These are phyloP conservation scores for Ophiobolus disseminans DNA, from an alignment of 2,329 filamentous ascomycete species.

Conservation along the genomic window DNA sequence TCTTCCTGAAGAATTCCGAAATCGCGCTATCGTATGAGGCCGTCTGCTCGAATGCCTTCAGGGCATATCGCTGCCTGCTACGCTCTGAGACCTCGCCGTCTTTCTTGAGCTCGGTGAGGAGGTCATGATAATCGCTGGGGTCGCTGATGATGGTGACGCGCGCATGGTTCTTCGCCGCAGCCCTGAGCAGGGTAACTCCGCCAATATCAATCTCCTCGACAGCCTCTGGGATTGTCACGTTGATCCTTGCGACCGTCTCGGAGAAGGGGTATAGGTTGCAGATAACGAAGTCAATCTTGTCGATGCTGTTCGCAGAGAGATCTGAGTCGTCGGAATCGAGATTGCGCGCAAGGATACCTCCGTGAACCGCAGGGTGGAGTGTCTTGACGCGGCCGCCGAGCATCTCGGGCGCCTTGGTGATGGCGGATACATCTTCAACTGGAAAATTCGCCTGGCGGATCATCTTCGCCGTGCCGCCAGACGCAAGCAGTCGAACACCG, in stretches of 20 bases:
- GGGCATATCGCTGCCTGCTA: conserved; percentile 85
- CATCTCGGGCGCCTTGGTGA: conserved; percentile 95
- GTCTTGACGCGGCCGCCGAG: conserved; percentile 92
- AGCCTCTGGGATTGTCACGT: conserved; percentile 94
- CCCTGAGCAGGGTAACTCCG: conserved; percentile 93
- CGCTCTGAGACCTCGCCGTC: conserved; percentile 83
- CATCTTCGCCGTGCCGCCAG: conserved; percentile 93
- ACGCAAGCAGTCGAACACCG: conserved; percentile 73
- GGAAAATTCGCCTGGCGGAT: conserved; percentile 95
- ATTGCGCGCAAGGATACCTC: conserved; percentile 90
- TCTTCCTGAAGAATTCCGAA: conserved; percentile 95
- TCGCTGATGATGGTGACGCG: conserved; percentile 96
- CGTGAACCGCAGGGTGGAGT: conserved; percentile 85
- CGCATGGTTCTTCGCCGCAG: conserved; percentile 96
- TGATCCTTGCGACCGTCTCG: conserved; percentile 95
- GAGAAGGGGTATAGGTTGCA: conserved; percentile 99
- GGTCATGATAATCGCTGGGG: conserved; percentile 90
- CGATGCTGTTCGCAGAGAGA: conserved; percentile 62
- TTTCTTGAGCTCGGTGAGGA: conserved; percentile 88
- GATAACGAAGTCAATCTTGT: conserved; percentile 60
- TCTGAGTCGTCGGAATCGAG: conserved; percentile 97
- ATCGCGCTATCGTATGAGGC: conserved; percentile 96
- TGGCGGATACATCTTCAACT: conserved; percentile 97
- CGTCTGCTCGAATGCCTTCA: conserved; percentile 98
- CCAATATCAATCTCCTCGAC: conserved; percentile 98